Percentiles rank a stretch among this genome's conserved stretches.
phyloP scores from a whole-genome alignment of 1,284 basidiomycete species.

The Cryptococcus sp. region DNA sequence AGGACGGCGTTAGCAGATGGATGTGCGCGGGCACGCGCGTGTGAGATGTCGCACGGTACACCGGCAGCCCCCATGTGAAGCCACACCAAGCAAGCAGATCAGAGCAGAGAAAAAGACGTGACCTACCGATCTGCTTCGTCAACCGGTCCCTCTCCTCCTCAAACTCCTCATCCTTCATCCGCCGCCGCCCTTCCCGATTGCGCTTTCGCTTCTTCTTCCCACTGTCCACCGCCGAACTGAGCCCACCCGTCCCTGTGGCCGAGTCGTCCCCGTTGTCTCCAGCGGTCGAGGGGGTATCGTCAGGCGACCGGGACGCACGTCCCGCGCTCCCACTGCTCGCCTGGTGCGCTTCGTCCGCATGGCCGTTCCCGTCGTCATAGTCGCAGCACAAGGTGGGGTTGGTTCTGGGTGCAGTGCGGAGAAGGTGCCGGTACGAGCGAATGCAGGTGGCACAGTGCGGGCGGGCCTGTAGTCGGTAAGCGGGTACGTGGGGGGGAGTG shows the following conservation, averaged over 20 bases:
- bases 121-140: conserved; percentile 39
- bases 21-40: too few relatives aligned
- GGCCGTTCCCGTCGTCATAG: conserved; percentile 37
- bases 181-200: conserved; percentile 22
- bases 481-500: too few relatives aligned
- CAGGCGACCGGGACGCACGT: conserved; percentile 1
- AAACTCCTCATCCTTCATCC: conserved; percentile 26
- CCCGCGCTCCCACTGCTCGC: not conserved
- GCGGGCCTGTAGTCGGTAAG: conserved; percentile 18
- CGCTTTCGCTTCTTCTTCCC: conserved; percentile 41
- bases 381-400: conserved; percentile 41
- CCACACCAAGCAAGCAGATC: too few relatives aligned
- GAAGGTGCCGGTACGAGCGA: conserved; percentile 41
- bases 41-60: too few relatives aligned
- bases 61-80: too few relatives aligned
- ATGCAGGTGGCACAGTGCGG: conserved; percentile 49
- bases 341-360: conserved; percentile 18
- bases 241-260: not conserved
- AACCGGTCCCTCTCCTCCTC: conserved; percentile 36
- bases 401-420: conserved; percentile 37
- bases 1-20: too few relatives aligned
- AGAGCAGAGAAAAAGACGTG: too few relatives aligned
- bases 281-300: conserved; percentile 1
- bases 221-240: conserved; percentile 8
- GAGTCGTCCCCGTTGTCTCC: conserved; percentile 21